A percentile compares a stretch with the other conserved stretches of the same genome.
Conservation (phyloP, 208 protist genomes). For the Crithidia acanthocephali region DNA sequence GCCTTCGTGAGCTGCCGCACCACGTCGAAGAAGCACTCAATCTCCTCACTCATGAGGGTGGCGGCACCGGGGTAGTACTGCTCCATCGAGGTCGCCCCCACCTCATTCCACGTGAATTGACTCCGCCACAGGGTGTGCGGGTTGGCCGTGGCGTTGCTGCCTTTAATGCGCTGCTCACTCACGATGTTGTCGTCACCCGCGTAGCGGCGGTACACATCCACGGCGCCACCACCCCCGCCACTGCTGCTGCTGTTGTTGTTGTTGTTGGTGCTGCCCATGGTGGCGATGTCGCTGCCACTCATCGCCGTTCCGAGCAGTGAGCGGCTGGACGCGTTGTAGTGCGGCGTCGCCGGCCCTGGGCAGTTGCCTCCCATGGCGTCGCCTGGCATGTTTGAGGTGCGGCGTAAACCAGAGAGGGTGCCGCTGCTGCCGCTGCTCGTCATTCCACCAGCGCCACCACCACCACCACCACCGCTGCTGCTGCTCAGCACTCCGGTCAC, state of each 20-base stretch:
- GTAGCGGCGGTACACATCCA: constrained; percentile 57
- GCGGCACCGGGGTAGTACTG: constrained; percentile 88
- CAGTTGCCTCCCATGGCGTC: constrained; percentile 15
- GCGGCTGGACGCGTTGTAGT: neutral
- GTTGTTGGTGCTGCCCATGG: neutral
- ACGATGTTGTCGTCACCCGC: constrained; percentile 69
- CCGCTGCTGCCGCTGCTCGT: constrained; percentile 20
- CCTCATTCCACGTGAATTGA: constrained; percentile 79
- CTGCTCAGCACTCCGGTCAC: neutral
- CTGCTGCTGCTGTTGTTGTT: neutral
- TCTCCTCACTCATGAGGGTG: constrained; percentile 69
- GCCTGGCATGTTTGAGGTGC: neutral
- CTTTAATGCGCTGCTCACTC: constrained; percentile 75
- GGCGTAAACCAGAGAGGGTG: constrained; percentile 3
- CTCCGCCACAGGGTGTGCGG: constrained; percentile 56
- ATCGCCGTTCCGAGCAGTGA: constrained; percentile 6
- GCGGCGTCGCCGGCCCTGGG: constrained; percentile 15
- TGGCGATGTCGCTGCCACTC: neutral
- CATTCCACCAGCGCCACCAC: constrained; percentile 11
- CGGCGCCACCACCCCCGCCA: neutral
- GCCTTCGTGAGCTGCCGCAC: constrained; percentile 58
- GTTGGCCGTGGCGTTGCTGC: constrained; percentile 29
- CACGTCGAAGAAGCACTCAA: constrained; percentile 65
- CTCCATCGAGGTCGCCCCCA: constrained; percentile 76
- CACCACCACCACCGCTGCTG: neutral